Conservation (phyloP, 1,284 basidiomycete species). For the Malassezia obtusa region DNA sequence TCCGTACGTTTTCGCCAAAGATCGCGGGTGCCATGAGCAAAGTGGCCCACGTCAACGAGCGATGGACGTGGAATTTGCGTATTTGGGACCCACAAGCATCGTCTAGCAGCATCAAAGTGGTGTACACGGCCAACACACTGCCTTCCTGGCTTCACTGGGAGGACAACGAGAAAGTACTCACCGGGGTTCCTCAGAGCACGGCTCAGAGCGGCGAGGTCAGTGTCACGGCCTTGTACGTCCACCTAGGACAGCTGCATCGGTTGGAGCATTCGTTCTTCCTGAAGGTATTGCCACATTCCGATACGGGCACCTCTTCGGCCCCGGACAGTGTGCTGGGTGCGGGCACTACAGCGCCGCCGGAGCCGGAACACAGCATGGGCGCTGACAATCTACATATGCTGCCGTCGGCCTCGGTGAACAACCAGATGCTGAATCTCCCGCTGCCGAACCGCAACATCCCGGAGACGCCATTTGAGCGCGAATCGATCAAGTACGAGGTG, state of each 20-base stretch:
- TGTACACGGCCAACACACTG: slow-evolving; percentile 67
- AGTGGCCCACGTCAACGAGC: slow-evolving; percentile 60
- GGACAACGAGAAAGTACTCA: slow-evolving; percentile 50
- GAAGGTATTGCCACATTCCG: slow-evolving; percentile 24
- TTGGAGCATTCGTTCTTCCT: slow-evolving; percentile 39
- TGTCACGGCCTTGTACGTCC: slow-evolving; percentile 37
- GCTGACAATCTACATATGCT: neutral
- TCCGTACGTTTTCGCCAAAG: slow-evolving; percentile 69
- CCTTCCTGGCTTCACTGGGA: slow-evolving; percentile 83
- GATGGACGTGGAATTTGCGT: slow-evolving; percentile 85
- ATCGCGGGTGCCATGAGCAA: slow-evolving; percentile 48
- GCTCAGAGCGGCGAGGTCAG: slow-evolving; percentile 31
- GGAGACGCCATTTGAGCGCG: slow-evolving; percentile 8
- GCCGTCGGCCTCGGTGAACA: neutral
- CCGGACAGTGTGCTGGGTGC: neutral
- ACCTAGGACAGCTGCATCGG: slow-evolving; percentile 35
- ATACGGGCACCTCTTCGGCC: neutral
- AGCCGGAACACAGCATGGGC: neutral
- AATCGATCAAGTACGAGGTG: slow-evolving; percentile 33
- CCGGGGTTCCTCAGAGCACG: slow-evolving; percentile 27
- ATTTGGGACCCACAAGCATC: slow-evolving; percentile 85
- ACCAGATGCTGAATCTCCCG: neutral
- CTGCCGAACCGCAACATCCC: neutral
- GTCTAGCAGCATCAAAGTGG: slow-evolving; percentile 57
- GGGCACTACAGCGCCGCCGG: neutral